Percentiles rank a stretch among this genome's conserved stretches.
These are phyloP conservation scores for Blastomyces emzantsi DNA, from an alignment of 2,329 filamentous ascomycete genomes.

Conservation along the genomic window DNA sequence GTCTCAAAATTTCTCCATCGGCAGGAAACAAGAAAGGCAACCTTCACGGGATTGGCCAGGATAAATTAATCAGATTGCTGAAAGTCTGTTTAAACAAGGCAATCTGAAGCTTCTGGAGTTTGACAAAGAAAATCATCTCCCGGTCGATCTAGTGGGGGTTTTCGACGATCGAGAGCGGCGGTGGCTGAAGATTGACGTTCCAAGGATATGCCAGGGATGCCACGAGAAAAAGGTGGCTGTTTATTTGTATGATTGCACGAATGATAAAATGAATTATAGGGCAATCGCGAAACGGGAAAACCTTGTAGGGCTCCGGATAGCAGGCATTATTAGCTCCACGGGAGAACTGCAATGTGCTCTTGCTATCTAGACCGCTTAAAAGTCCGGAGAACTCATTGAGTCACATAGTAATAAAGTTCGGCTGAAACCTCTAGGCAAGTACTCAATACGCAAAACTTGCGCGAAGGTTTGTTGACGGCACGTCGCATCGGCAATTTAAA, in stretches of 20 bases:
- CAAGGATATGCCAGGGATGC: conserved; percentile 2
- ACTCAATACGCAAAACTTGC: not conserved
- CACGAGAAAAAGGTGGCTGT: conserved; percentile 2
- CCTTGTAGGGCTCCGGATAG: not conserved
- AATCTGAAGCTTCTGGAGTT: conserved; percentile 6
- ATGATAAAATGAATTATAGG: not conserved
- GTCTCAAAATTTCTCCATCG: not conserved
- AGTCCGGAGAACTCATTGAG: not conserved
- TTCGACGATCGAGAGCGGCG: conserved; percentile 12
- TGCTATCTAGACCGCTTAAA: not conserved
- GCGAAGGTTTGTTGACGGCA: not conserved
- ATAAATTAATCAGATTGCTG: not conserved
- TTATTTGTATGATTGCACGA: not conserved
- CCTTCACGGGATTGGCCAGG: not conserved
- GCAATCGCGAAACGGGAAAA: not conserved
- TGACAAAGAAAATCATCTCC: conserved; percentile 1
- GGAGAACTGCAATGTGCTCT: not conserved
- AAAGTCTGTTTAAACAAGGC: conserved; percentile 4
- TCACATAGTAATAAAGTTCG: not conserved
- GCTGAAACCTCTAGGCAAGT: not conserved
- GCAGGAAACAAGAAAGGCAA: not conserved
- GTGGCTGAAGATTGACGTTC: not conserved
- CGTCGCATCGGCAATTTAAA: not conserved
- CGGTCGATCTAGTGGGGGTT: conserved; percentile 3
- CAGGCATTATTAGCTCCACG: not conserved